Base-by-base conservation (phyloP, 1,284 basidiomycete genomes). In the Irpex sp. region DNA sequence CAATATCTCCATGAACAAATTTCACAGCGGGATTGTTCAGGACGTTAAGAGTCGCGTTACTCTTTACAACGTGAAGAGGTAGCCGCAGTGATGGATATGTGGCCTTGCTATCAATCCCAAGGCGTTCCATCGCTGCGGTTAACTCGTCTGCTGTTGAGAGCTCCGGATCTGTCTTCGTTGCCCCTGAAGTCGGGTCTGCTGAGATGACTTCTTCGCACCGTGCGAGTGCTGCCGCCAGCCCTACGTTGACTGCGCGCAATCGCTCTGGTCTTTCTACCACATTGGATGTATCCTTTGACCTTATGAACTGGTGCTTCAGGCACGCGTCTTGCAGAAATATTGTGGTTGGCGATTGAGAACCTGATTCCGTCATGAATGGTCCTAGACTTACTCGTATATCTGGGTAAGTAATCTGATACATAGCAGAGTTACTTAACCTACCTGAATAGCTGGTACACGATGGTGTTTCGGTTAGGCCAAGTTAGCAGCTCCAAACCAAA, bases 211-310 rank as follows among this genome's bases (percentile, higher is more conserved):
- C 80, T 68, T 93, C 89, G 5, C 95, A 76, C 46, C 89, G 82
- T 8, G 93, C 83, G 26, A 92, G 80, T 0, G 90, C 93, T 3
- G 89, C 89, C 1, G 93, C 83, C 4, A 96, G 79, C 1, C 95
- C 94, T 5, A 92, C 69, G 63, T 89, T 86, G 53, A 96, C 85
- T 0, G 94, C 93, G 57, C 88, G 83, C n/a, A 97, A 76, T 17
- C 95, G 85, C 73, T 96, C 92, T 0, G 94, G 95, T n/a, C 92
- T 82, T 73, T 97, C 94, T 17, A 95, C 86, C 62, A 96, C 88
- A 60, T 81, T 79, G 0, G 89, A 92, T 1, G 81, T 80, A 69
- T 93, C 88, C 60, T 83, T 78, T 11, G 88, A 87, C 11, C 94
- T 88, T 62, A 94, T 93, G 71, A 87, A 96, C 58, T 81, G 83